Percentiles rank a stretch among this genome's conserved stretches.
phyloP scores from a whole-genome alignment of 2,329 filamentous ascomycete genomes.

The Dendrostoma leiphaemia region DNA sequence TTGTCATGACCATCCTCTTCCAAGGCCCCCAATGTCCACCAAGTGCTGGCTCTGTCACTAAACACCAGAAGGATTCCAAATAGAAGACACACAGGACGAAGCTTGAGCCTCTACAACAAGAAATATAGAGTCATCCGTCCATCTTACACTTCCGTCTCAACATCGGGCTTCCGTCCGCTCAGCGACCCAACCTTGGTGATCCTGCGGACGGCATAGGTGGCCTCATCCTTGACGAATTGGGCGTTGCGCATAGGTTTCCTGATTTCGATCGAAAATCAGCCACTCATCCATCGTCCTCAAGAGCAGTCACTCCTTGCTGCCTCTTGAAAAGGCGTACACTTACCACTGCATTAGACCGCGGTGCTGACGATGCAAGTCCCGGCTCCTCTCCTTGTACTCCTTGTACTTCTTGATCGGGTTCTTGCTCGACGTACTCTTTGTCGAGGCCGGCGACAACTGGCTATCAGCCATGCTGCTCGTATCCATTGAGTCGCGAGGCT shows the following conservation, averaged over 20 bases:
- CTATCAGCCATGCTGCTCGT: constrained; percentile 23
- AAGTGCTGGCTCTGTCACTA: too few species aligned
- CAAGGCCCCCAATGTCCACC: not conserved
- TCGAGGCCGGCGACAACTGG: constrained; percentile 8
- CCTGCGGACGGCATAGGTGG: constrained; percentile 72
- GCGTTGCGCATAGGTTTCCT: constrained; percentile 77
- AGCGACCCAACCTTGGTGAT: constrained; percentile 75
- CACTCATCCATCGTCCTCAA: not conserved
- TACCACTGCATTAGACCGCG: constrained; percentile 90
- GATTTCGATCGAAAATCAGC: not conserved
- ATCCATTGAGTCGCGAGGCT: constrained; percentile 22
- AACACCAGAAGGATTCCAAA: too few species aligned
- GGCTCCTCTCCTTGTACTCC: constrained; percentile 65
- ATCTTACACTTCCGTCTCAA: constrained; percentile 70
- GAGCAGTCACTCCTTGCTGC: not conserved
- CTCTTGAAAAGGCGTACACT: constrained; percentile 15
- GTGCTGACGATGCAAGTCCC: constrained; percentile 80
- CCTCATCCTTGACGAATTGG: constrained; percentile 85
- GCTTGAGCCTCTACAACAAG: too few species aligned
- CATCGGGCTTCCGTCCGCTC: constrained; percentile 78
- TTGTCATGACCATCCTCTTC: not conserved
- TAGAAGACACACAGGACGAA: too few species aligned
- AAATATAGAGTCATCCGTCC: too few species aligned
- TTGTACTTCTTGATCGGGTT: constrained; percentile 58
- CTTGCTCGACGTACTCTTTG: constrained; percentile 37